These are phyloP conservation scores for Diutina pseudorugosa DNA, from an alignment of 1,139 yeast species.

Conservation along the genomic window DNA sequence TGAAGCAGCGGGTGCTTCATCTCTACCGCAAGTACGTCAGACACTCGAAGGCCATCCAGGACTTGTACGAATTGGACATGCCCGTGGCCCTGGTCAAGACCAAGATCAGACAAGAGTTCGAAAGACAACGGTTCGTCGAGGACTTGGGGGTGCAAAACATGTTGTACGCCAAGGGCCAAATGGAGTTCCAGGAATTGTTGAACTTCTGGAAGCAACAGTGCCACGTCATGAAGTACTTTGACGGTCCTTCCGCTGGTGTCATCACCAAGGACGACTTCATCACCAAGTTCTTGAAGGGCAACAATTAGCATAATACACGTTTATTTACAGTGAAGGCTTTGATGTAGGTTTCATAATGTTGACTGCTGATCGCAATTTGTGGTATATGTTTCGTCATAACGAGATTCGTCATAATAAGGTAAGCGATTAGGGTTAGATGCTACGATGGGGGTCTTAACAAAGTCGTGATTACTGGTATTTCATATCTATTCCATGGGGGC, in stretches of 20 bases:
- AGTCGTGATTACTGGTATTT: background rate
- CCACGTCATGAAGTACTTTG: conserved; percentile 75
- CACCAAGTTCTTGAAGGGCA: conserved; percentile 63
- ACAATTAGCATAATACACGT: conserved; percentile 8
- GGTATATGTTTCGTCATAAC: no score
- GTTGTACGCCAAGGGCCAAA: conserved; percentile 70
- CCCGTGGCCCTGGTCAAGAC: conserved; percentile 77
- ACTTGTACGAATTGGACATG: conserved; percentile 68
- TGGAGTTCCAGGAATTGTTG: conserved; percentile 82
- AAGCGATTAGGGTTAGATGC: no score
- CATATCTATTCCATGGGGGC: conserved; percentile 3
- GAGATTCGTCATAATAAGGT: no score
- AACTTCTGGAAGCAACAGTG: conserved; percentile 90
- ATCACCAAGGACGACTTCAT: conserved; percentile 44
- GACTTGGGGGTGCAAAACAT: conserved; percentile 58
- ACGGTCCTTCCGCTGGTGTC: conserved; percentile 45
- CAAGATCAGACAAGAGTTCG: conserved; percentile 81
- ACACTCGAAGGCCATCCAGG: conserved; percentile 50
- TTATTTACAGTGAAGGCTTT: background rate
- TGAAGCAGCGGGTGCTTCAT: conserved; percentile 52
- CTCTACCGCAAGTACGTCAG: conserved; percentile 65
- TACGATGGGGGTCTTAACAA: no score
- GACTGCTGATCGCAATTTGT: no score
- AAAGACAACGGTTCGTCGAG: conserved; percentile 64
- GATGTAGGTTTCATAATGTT: no score